Evolutionary conservation across 176 grass and related monocot species (phyloP).

Genomic region (Microstegium vimineum): DNA sequence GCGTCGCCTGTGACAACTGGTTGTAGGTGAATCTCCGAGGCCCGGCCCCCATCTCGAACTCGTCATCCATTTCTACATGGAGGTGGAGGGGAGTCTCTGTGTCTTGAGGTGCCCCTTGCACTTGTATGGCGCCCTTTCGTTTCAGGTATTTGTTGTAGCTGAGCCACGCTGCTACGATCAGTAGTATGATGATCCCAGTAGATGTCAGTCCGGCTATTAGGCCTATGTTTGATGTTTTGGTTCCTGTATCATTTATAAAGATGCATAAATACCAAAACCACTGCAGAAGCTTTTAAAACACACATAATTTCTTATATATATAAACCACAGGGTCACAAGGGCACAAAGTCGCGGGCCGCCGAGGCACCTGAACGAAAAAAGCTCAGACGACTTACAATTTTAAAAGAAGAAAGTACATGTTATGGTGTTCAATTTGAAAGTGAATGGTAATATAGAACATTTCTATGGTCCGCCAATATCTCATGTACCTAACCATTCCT

Average conservation of each 20-base stretch:
- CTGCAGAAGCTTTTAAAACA: background rate
- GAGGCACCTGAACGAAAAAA: too few species aligned
- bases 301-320: too few species aligned
- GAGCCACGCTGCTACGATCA: background rate
- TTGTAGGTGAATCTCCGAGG: background rate
- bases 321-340: too few species aligned
- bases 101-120: too few species aligned
- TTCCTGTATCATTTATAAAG: background rate
- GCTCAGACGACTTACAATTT: too few species aligned
- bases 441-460: too few species aligned
- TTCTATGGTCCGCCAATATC: too few species aligned
- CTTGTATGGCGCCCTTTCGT: background rate
- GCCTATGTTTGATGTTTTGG: background rate
- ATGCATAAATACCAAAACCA: background rate
- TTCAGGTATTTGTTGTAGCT: background rate
- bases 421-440: too few species aligned
- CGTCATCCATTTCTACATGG: background rate
- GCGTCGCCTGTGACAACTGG: background rate
- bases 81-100: background rate
- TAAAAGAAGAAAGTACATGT: too few species aligned
- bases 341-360: too few species aligned
- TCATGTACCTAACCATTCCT: too few species aligned
- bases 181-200: background rate
- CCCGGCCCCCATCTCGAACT: background rate
- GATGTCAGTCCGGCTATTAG: background rate